These are phyloP conservation scores for Yarrowia keelungensis DNA, from an alignment of 805 yeast genomes.

Conservation along the genomic window DNA sequence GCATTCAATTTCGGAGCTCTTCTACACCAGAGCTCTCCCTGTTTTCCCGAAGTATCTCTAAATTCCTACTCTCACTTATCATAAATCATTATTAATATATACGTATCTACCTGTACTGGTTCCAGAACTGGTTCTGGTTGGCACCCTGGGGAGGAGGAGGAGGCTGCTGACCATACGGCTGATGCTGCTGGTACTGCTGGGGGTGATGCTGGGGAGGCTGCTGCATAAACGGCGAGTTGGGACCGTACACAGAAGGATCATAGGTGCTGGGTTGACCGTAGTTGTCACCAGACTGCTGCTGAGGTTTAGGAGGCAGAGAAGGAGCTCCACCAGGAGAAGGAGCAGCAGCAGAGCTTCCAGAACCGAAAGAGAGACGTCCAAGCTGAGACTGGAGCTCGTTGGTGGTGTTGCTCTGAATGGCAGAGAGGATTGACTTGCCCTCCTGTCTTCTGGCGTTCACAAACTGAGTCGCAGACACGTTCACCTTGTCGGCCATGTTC, in stretches of 20 bases:
- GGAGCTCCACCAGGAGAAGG: conserved; percentile 10
- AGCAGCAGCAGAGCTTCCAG: background rate
- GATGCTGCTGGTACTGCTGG: background rate
- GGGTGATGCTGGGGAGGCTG: conserved; percentile 4
- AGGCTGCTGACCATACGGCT: conserved; percentile 6
- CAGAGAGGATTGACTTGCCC: conserved; percentile 15
- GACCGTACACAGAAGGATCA: conserved; percentile 28
- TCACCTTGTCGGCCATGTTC: conserved; percentile 16
- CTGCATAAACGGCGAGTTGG: conserved; percentile 34
- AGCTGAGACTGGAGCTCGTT: conserved; percentile 41
- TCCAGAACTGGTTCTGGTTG: conserved; percentile 30
- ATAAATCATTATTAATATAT: too few relatives aligned
- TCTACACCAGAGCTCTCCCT: too few relatives aligned
- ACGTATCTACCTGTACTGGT: conserved; percentile 16
- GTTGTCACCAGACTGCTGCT: conserved; percentile 1
- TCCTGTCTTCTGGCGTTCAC: conserved; percentile 25
- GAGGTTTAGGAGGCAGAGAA: conserved; percentile 18
- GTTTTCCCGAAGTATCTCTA: too few relatives aligned
- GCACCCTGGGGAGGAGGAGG: conserved; percentile 13
- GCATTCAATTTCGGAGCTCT: too few relatives aligned
- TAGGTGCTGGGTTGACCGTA: conserved; percentile 17
- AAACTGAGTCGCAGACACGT: conserved; percentile 22
- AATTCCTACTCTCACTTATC: too few relatives aligned
- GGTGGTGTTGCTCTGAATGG: conserved; percentile 31
- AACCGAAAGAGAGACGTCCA: conserved; percentile 47